Percentiles rank a stretch among this genome's conserved stretches.
Evolutionary conservation across 1,284 basidiomycete genomes (phyloP).

Genomic region (Cryptococcus sp.): DNA sequence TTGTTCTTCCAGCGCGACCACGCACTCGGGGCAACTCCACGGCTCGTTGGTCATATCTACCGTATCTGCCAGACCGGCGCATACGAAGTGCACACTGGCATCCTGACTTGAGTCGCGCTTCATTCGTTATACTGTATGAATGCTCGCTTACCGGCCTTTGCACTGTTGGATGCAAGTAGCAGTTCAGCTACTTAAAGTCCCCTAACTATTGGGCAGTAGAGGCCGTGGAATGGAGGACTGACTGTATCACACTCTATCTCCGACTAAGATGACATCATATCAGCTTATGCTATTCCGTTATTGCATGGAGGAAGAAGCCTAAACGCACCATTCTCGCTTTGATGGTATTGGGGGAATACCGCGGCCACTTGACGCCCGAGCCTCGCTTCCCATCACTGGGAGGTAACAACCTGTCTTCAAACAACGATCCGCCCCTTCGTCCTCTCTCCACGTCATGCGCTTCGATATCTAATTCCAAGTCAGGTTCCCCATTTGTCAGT

Average conservation of each 20-base stretch:
- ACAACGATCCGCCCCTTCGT: not conserved
- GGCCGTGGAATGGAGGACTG: not conserved
- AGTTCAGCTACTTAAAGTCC: too few species aligned
- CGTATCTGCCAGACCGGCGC: constrained; percentile 18
- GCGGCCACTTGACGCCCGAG: constrained; percentile 16
- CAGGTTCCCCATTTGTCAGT: too few species aligned
- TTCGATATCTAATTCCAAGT: too few species aligned
- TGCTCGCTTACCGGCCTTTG: constrained; percentile 8
- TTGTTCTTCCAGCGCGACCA: not conserved
- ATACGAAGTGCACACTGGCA: constrained; percentile 27
- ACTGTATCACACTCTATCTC: constrained; percentile 21
- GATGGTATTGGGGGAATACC: constrained; percentile 17
- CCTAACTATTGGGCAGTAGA: not conserved
- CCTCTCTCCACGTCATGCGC: not conserved
- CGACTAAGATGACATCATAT: constrained; percentile 7
- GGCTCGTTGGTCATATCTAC: constrained; percentile 9
- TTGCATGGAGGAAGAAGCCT: not conserved
- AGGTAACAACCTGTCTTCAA: not conserved
- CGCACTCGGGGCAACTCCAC: constrained; percentile 26
- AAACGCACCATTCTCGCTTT: constrained; percentile 24
- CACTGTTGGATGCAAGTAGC: not conserved
- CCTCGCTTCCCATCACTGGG: not conserved
- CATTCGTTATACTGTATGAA: too few species aligned
- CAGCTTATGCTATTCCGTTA: too few species aligned
- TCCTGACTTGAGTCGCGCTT: not conserved